Evolutionary conservation across 192 early-diverging fungal genomes (phyloP), one percentile per base, ranked within the genome.

Genomic region (Phlyctochytrium arcticum): DNA sequence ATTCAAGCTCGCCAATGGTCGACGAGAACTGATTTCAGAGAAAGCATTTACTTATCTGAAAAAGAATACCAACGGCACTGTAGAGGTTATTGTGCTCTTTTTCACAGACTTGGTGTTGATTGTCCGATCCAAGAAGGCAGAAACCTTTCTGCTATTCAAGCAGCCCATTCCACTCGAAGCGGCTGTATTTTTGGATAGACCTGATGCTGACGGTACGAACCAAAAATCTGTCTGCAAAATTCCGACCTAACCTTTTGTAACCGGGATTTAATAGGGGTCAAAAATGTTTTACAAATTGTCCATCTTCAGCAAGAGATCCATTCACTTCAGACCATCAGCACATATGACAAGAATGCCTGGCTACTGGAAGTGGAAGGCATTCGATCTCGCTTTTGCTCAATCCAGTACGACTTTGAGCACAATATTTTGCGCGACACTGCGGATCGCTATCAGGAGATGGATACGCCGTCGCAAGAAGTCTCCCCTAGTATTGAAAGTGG

Each of bases 51-150:
- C 65, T 4, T 83, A 77, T 49, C 32, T 65, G 34, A 62, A 68
- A 50, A 74, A 73, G 60, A 75, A 70, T 50, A 66, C 73, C 15
- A 59, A 64, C 26, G 59, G 54, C 26, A 49, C 80, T 1, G 62
- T 75, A 9, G 80, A 83, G 33, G 75, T 83, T 10, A 60, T 57
- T 5, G 51, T 80, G 6, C 21, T 83, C 36, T 60, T 83, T 54
- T 82, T 83, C 57, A 80, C 76, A 10, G 81, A 83, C 37, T 36
- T 83, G 56, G 56, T 83, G 7, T 32, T 83, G 23, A 66, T 83
- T 6, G 63, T 67, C 2, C 47, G 61, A 36, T 35, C 49, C 17
- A 78, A 74, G 54, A 70, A 71, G 51, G 49, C 49, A 23, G 80
- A 81, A 19, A 71, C 79, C 31, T 80, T 64, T 31, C 24, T 63